Evolutionary conservation across 768 basidiomycete species (phyloP).

Genomic region (Termitomyces eurrhizus): DNA sequence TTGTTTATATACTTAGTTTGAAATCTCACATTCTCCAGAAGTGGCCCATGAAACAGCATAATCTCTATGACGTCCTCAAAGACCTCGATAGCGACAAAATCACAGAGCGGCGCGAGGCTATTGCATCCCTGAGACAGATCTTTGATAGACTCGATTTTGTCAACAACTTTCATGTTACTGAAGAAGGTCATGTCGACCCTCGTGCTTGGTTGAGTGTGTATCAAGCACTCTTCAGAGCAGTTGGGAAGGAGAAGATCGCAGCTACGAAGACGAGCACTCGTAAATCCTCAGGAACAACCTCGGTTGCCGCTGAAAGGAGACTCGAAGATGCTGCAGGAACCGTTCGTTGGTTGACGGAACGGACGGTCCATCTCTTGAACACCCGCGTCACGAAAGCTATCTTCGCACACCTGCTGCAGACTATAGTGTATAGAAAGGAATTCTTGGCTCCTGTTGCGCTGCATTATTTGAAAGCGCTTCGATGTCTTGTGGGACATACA

Average conservation of each 20-base stretch:
- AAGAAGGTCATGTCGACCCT: slow-evolving; percentile 29
- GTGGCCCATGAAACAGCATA: slow-evolving; percentile 9
- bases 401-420: slow-evolving; percentile 60
- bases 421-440: slow-evolving; percentile 47
- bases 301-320: slow-evolving; percentile 49
- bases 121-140: slow-evolving; percentile 43
- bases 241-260: slow-evolving; percentile 57
- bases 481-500: slow-evolving; percentile 54
- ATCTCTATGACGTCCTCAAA: slow-evolving; percentile 44
- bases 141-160: slow-evolving; percentile 50
- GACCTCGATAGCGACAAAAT: slow-evolving; percentile 59
- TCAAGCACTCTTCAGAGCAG: slow-evolving; percentile 66
- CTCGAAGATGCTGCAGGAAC: slow-evolving; percentile 63
- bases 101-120: slow-evolving; percentile 66
- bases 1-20: not conserved
- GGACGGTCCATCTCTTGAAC: slow-evolving; percentile 52
- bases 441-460: slow-evolving; percentile 65
- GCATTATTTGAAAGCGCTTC: slow-evolving; percentile 79
- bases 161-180: slow-evolving; percentile 37
- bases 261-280: slow-evolving; percentile 39
- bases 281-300: slow-evolving; percentile 29
- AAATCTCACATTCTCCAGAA: not conserved
- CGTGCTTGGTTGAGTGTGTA: slow-evolving; percentile 62
- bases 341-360: slow-evolving; percentile 73
- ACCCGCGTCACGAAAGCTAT: slow-evolving; percentile 52